These are phyloP conservation scores for Gracilaria caudata DNA, from an alignment of 23 red algal genomes.

Conservation along the genomic window DNA sequence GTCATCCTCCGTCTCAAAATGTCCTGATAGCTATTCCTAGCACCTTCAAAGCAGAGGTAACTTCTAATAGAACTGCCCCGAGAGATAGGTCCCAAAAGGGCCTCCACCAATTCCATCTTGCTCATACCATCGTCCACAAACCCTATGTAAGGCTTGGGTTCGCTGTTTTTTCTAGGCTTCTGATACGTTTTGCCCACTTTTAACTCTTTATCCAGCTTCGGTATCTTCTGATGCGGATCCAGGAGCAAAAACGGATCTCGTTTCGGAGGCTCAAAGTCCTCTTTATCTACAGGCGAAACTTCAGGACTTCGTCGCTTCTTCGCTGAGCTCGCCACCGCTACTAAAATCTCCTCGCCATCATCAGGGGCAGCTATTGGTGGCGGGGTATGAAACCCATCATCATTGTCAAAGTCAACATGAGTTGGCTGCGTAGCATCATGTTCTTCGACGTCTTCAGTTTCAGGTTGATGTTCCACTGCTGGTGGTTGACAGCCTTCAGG, in stretches of 20 bases:
- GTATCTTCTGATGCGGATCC: constrained; percentile 56
- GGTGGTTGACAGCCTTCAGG: constrained; percentile 1
- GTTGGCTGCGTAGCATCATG: neutral
- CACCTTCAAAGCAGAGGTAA: constrained; percentile 39
- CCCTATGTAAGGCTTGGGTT: neutral
- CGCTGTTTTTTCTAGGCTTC: constrained; percentile 6
- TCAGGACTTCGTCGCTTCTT: constrained; percentile 5
- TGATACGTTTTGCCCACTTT: constrained; percentile 47
- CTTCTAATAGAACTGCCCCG: constrained; percentile 38
- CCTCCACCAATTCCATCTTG: constrained; percentile 27
- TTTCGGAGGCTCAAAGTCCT: neutral
- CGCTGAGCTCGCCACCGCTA: constrained; percentile 18
- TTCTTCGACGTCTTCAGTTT: neutral
- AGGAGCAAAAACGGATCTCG: constrained; percentile 50
- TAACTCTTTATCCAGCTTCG: constrained; percentile 30
- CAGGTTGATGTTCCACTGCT: neutral
- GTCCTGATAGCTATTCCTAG: neutral
- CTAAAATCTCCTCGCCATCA: constrained; percentile 7
- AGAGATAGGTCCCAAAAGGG: constrained; percentile 4
- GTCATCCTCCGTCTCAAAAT: constrained; percentile 19
- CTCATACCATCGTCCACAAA: constrained; percentile 16
- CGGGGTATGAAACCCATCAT: neutral
- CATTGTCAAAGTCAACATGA: neutral
- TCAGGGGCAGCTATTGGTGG: neutral
- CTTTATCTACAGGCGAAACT: neutral